Percentiles rank a stretch among this genome's conserved stretches.
Evolutionary conservation across 352 stramenopile genomes (phyloP).

Genomic region (Aphanomyces invadans): DNA sequence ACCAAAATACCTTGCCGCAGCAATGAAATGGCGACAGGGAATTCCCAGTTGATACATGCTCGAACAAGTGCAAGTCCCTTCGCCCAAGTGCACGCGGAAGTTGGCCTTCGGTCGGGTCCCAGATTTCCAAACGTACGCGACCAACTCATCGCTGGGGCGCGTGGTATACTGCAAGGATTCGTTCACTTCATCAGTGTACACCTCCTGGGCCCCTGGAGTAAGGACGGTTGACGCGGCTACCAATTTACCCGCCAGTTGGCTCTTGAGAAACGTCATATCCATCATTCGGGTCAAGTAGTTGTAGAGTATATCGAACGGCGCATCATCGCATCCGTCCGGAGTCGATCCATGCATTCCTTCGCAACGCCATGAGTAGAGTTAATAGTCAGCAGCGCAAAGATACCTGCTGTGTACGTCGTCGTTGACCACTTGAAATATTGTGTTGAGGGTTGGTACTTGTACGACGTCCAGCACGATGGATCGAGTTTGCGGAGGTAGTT

Average conservation of each 20-base stretch:
- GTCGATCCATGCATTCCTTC: constrained; percentile 45
- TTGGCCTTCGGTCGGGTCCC: constrained; percentile 60
- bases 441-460: constrained; percentile 44
- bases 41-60: constrained; percentile 65
- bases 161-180: constrained; percentile 52
- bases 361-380: neutral
- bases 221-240: constrained; percentile 37
- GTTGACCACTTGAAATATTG: constrained; percentile 62
- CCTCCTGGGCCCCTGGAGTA: constrained; percentile 49
- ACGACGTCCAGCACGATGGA: constrained; percentile 56
- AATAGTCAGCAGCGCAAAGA: too few species aligned
- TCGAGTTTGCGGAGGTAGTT: constrained; percentile 53
- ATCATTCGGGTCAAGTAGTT: constrained; percentile 72
- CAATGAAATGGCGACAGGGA: constrained; percentile 72
- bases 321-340: constrained; percentile 54
- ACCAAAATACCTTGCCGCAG: constrained; percentile 49
- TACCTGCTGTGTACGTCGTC: constrained; percentile 41
- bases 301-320: constrained; percentile 74
- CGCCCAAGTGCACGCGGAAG: constrained; percentile 45
- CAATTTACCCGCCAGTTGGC: constrained; percentile 50
- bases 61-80: constrained; percentile 58
- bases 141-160: constrained; percentile 52
- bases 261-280: constrained; percentile 68
- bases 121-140: constrained; percentile 67
- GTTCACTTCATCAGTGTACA: constrained; percentile 56